Percentiles rank a stretch among this genome's conserved stretches.
Evolutionary conservation across 169 alveolate species (phyloP).

Genomic region (Eimeria maxima): DNA sequence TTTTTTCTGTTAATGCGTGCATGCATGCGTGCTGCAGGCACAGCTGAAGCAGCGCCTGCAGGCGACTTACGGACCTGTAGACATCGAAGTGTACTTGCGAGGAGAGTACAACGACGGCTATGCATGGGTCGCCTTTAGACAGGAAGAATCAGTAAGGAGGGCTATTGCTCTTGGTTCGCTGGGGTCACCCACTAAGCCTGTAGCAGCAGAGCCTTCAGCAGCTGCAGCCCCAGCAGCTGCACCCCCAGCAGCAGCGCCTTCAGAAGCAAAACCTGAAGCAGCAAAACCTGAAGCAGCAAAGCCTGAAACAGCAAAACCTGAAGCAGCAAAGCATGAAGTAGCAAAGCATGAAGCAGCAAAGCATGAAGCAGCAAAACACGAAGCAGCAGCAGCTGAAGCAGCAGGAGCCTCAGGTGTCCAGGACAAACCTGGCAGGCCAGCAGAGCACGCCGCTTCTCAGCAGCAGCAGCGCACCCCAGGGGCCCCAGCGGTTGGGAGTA

Average conservation of each 20-base stretch:
- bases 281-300: neutral
- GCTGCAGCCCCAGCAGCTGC: neutral
- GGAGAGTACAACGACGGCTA: neutral
- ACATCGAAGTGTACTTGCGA: neutral
- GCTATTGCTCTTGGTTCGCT: neutral
- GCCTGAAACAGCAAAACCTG: neutral
- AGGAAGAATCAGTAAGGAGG: neutral
- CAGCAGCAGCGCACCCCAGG: too few relatives aligned
- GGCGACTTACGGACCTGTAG: neutral
- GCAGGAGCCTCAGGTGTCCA: too few relatives aligned
- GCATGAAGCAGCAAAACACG: too few relatives aligned
- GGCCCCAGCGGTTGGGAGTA: too few relatives aligned
- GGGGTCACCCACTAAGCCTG: neutral
- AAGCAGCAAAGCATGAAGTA: neutral
- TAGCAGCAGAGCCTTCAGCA: neutral
- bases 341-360: neutral
- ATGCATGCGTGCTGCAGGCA: neutral
- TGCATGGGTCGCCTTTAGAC: constrained; percentile 11
- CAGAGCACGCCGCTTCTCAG: too few relatives aligned
- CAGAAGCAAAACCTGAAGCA: neutral
- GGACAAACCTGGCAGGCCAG: too few relatives aligned
- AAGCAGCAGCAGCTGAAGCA: too few relatives aligned
- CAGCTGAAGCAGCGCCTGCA: neutral
- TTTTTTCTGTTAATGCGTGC: neutral
- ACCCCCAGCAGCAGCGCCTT: neutral